Evolutionary conservation across 495 filamentous ascomycete species (phyloP), one percentile per base, ranked within the genome.

Genomic region (Hypoxylon intermedium): DNA sequence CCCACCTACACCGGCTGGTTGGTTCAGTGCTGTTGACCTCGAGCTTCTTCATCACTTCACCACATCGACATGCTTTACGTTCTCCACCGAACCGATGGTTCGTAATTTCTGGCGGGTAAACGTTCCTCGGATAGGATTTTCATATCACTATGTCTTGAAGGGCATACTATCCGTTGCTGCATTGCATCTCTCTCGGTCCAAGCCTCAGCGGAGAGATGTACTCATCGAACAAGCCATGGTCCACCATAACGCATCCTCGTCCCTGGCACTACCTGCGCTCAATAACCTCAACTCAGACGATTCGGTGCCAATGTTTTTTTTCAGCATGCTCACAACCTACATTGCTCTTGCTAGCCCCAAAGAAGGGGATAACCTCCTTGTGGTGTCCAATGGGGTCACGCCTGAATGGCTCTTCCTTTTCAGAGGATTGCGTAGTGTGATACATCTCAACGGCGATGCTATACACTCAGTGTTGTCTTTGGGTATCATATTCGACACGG

Each of bases 121-220:
- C 46, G 72, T 84, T 18, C 81, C 82, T 3, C 74, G 75, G 9
- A 67, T 77, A 34, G 82, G 77, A 5, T 72, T 83, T 6, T 60
- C 70, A 15, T 70, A 80, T 56, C 70, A 73, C 16, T 83, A 81
- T 46, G 69, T 85, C 2, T 77, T 85, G 67, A 74, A 75, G 41
- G 79, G 76, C 21, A 73, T 85, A n/a, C 68, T 85, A 9, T 74
- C 78, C 0, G 42, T 83, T n/a, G 74, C 80, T 0, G 75, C 81
- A 2, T 56, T 83, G 15, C 81, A 85, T 41, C 75, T 82, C 1
- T 78, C 82, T 48, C 75, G 53, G 37, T 74, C 24, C 55, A 75
- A 49, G 65, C 72, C 53, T 47, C 72, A 48, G 36, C 72, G 65
- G 63, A 73, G 40, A 48, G 72, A 74, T 15, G 15, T 38, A 0